phyloP scores from a whole-genome alignment of 2,329 filamentous ascomycete species.

The Colletotrichum salicis region DNA sequence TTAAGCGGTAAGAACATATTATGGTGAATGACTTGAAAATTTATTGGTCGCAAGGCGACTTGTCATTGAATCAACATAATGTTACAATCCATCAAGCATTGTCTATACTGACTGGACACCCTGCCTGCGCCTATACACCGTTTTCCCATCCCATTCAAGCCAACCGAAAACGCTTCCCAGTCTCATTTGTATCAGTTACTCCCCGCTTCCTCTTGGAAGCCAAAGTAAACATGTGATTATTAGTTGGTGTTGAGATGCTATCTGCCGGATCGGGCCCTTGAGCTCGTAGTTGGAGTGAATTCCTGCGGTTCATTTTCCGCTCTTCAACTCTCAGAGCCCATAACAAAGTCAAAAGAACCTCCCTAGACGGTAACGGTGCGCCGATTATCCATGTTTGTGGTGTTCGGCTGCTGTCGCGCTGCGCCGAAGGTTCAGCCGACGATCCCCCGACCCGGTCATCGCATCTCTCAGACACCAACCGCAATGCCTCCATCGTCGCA shows the following conservation, averaged over 20 bases:
- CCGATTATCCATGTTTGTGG: constrained; percentile 50
- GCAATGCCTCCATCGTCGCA: constrained; percentile 80
- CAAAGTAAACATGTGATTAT: constrained; percentile 9
- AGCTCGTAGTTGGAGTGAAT: not conserved
- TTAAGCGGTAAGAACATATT: not conserved
- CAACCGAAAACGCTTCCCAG: constrained; percentile 31
- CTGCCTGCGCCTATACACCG: constrained; percentile 15
- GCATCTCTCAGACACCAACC: constrained; percentile 72
- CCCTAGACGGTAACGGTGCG: constrained; percentile 56
- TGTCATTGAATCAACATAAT: constrained; percentile 1
- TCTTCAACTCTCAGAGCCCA: constrained; percentile 59
- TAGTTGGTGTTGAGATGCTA: constrained; percentile 13
- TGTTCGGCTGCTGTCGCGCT: constrained; percentile 50
- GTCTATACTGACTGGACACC: not conserved
- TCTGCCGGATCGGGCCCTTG: constrained; percentile 1
- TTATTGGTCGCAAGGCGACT: constrained; percentile 17
- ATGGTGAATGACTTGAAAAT: not conserved
- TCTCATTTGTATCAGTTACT: constrained; percentile 3
- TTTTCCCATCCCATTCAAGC: constrained; percentile 20
- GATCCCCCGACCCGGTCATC: constrained; percentile 56
- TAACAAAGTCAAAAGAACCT: constrained; percentile 59
- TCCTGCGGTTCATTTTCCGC: constrained; percentile 43
- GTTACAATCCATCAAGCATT: constrained; percentile 12
- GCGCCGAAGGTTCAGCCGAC: constrained; percentile 45
- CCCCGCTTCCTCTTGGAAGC: constrained; percentile 29